Base-by-base conservation (phyloP, 352 stramenopile species). In the Phytophthora macrochlamydospora region DNA sequence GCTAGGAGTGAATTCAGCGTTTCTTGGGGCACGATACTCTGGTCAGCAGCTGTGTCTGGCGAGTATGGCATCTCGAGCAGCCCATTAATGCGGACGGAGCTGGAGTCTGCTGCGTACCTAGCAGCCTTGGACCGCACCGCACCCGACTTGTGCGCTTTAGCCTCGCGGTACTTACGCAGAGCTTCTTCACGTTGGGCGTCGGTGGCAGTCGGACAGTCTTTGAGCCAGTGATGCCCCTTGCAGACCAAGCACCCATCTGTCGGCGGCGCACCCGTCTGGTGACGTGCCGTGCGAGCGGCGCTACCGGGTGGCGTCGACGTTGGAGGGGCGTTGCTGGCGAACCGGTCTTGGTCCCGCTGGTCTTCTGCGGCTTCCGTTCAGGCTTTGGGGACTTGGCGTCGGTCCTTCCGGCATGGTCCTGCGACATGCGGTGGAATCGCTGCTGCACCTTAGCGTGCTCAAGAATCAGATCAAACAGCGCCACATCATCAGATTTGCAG, bases 401-500 rank as follows among this genome's bases (percentile, higher is more conserved):
- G 0, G n/a, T 14, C 12, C 44, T 56, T 5, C 12, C 33, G 3
- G 50, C 50, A 49, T 49, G 8, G 18, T 49, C 43, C 14, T 49
- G 43, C 43, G 43, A 49, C 43, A 58, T 32, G 5, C 52, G 38
- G 11, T 58, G 38, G 28, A 58, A 58, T 1, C 37, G 52, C 6
- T 58, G 52, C 8, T 58, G 52, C 12, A 58, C 52, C 37, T 50
- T 58, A 24, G 52, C 52, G 24, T 58, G 52, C 3, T 58, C 37
- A 8, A 58, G 11, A 18, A 58, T 58, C 28, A 51, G 11, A 5
- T 58, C 52, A 42, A 58, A 50, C 24, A 58, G 38, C 7, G 52
- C 52, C 7, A 58, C 52, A n/a, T 58, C 52, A 58, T 58, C 52
- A 13, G 52, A 42, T n/a, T 51, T 58, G 4, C 52, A 58, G 37